phyloP scores from a whole-genome alignment of 768 basidiomycete genomes.

The Tylopilus vinaceipallidus region DNA sequence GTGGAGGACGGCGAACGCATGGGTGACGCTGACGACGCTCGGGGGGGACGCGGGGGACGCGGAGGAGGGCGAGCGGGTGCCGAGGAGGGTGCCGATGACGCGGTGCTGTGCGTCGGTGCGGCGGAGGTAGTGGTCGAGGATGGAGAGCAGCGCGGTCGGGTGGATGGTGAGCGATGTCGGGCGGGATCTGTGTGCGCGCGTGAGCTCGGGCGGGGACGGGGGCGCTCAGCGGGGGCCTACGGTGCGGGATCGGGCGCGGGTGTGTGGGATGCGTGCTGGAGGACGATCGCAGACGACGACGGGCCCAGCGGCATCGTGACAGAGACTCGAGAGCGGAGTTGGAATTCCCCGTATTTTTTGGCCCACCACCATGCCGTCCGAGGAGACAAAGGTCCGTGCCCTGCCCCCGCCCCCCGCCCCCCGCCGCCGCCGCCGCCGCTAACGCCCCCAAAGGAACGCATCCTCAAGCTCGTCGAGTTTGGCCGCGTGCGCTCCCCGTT shows the following conservation, averaged over 20 bases:
- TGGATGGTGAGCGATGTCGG: conserved; percentile 79
- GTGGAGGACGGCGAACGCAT: conserved; percentile 90
- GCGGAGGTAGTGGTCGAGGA: conserved; percentile 95
- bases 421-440: background rate
- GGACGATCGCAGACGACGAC: conserved; percentile 44
- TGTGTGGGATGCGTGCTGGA: conserved; percentile 36
- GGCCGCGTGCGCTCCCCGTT: conserved; percentile 63
- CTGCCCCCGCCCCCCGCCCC: too few species aligned
- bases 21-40: conserved; percentile 63
- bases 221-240: conserved; percentile 27
- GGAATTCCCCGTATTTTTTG: conserved; percentile 19
- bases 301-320: conserved; percentile 48
- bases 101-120: conserved; percentile 78
- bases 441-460: conserved; percentile 53
- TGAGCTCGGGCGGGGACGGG: background rate
- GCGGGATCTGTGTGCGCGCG: conserved; percentile 48
- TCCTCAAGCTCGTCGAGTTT: conserved; percentile 76
- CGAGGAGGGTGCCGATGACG: conserved; percentile 94
- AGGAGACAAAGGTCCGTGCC: conserved; percentile 84
- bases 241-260: conserved; percentile 30
- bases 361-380: conserved; percentile 68
- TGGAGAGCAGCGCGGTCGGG: conserved; percentile 89
- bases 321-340: conserved; percentile 28
- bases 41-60: background rate
- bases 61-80: conserved; percentile 59